Percentiles rank a stretch among this genome's conserved stretches.
These are phyloP conservation scores for Thermothelomyces thermophilus DNA, from an alignment of 2,329 filamentous ascomycete genomes.

Conservation along the genomic window DNA sequence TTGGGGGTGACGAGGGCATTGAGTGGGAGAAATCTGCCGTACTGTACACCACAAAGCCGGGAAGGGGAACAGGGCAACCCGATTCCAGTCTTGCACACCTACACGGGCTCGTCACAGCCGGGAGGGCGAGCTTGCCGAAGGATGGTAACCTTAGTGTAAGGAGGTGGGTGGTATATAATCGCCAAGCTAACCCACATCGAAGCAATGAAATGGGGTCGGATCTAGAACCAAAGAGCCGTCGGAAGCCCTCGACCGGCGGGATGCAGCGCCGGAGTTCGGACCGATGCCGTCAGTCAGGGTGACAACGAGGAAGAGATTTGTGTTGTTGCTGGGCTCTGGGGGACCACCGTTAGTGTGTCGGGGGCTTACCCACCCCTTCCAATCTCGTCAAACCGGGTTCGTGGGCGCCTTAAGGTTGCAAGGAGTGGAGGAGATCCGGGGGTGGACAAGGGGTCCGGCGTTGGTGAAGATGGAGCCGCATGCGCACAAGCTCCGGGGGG, in stretches of 20 bases:
- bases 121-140: too few relatives aligned
- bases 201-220: background rate
- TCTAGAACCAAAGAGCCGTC: conserved; percentile 3
- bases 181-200: background rate
- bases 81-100: too few relatives aligned
- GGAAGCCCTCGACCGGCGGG: conserved; percentile 3
- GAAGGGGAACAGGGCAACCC: too few relatives aligned
- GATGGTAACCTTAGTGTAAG: too few relatives aligned
- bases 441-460: background rate
- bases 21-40: too few relatives aligned
- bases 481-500: background rate
- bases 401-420: background rate
- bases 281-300: conserved; percentile 4
- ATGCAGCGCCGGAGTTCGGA: conserved; percentile 5
- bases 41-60: too few relatives aligned
- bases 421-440: background rate
- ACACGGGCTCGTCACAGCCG: too few relatives aligned
- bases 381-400: conserved; percentile 5
- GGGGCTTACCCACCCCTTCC: background rate
- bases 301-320: background rate
- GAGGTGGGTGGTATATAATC: background rate
- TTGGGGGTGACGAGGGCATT: too few relatives aligned
- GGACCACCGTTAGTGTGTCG: background rate
- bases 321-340: background rate
- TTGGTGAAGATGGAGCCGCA: conserved; percentile 5